Percentiles rank a stretch among this genome's conserved stretches.
phyloP scores from a whole-genome alignment of 2,329 filamentous ascomycete genomes.

The Monosporascus sp. region DNA sequence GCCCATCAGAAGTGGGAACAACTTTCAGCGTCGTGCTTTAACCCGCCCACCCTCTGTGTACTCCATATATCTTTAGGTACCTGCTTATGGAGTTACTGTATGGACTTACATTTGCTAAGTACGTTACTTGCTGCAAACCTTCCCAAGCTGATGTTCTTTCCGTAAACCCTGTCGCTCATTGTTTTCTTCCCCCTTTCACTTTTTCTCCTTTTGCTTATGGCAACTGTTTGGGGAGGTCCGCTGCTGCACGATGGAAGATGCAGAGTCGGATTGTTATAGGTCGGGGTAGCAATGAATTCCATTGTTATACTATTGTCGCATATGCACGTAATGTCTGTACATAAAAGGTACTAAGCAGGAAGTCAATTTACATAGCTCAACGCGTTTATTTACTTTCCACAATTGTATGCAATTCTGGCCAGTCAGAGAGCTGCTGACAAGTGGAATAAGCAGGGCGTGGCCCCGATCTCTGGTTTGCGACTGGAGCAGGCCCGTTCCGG shows the following conservation, averaged over 20 bases:
- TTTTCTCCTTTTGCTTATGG: too few relatives aligned
- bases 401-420: neutral
- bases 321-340: neutral
- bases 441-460: neutral
- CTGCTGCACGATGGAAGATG: too few relatives aligned
- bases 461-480: neutral
- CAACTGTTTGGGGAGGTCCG: too few relatives aligned
- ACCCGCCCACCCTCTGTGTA: neutral
- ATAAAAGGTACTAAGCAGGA: neutral
- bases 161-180: too few relatives aligned
- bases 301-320: neutral
- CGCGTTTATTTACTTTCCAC: neutral
- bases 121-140: too few relatives aligned
- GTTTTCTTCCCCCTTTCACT: too few relatives aligned
- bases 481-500: neutral
- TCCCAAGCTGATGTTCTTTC: too few relatives aligned
- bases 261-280: neutral
- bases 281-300: neutral
- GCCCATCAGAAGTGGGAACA: neutral
- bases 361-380: neutral
- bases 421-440: neutral
- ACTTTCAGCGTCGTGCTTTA: neutral
- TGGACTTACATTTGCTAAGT: too few relatives aligned
- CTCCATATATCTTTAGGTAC: neutral
- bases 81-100: neutral